These are phyloP conservation scores for Candida tammaniensis DNA, from an alignment of 805 yeast genomes.

Conservation along the genomic window DNA sequence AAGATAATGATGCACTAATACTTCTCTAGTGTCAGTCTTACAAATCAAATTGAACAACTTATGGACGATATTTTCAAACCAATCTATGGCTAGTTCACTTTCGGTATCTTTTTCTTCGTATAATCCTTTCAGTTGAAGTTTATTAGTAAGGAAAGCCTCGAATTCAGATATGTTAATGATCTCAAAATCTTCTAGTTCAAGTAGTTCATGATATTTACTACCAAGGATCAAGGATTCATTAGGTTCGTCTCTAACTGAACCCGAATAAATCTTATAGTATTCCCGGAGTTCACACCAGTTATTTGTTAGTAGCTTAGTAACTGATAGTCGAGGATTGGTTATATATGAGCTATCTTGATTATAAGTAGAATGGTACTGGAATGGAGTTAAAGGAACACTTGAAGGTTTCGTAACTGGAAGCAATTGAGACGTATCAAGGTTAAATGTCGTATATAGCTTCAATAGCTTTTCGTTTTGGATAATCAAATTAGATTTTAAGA, in stretches of 20 bases:
- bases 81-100: slow-evolving; percentile 24
- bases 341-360: slow-evolving; percentile 24
- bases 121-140: slow-evolving; percentile 2
- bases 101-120: slow-evolving; percentile 9
- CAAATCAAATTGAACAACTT: slow-evolving; percentile 40
- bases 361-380: slow-evolving; percentile 20
- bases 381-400: slow-evolving; percentile 19
- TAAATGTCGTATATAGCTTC: slow-evolving; percentile 10
- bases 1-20: slow-evolving; percentile 53
- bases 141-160: slow-evolving; percentile 9
- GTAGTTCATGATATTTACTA: slow-evolving; percentile 38
- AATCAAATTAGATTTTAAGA: slow-evolving; percentile 4
- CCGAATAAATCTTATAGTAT: slow-evolving; percentile 51
- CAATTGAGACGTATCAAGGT: slow-evolving; percentile 6
- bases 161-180: slow-evolving; percentile 21
- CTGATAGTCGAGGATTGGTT: slow-evolving; percentile 44
- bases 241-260: slow-evolving; percentile 23
- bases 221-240: slow-evolving; percentile 49
- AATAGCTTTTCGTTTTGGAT: slow-evolving; percentile 10
- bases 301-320: slow-evolving; percentile 56
- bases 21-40: slow-evolving; percentile 59
- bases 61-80: slow-evolving; percentile 41
- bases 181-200: slow-evolving; percentile 48
- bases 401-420: slow-evolving; percentile 17
- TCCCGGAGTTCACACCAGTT: slow-evolving; percentile 69